Evolutionary conservation across 192 early-diverging fungal species (phyloP).

Genomic region (Geranomyces variabilis): DNA sequence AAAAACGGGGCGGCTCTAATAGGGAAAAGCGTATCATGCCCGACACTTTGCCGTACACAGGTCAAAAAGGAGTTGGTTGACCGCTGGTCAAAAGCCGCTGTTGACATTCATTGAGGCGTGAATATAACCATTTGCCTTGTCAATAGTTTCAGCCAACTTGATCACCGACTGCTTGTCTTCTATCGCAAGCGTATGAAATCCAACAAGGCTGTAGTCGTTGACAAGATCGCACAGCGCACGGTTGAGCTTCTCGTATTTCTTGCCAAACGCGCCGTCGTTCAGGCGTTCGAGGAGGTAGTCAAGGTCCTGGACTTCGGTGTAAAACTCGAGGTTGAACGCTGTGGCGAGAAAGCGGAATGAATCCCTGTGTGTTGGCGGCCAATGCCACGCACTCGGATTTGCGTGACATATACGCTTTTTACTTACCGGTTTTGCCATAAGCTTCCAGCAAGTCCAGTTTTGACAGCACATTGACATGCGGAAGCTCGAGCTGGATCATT

Average conservation of each 20-base stretch:
- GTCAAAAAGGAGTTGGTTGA: too few relatives aligned
- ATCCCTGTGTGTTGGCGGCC: too few relatives aligned
- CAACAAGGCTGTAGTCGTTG: conserved; percentile 89
- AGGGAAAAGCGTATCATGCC: too few relatives aligned
- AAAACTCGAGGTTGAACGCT: conserved; percentile 91
- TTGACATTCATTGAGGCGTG: neutral
- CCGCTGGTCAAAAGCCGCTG: too few relatives aligned
- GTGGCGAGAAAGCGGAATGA: neutral
- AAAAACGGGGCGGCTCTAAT: too few relatives aligned
- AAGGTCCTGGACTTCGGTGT: conserved; percentile 93
- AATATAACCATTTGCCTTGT: conserved; percentile 87
- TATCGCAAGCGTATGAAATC: conserved; percentile 85
- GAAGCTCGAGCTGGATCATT: conserved; percentile 62
- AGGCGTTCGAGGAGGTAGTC: conserved; percentile 77
- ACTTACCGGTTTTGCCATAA: conserved; percentile 65
- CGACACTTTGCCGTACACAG: too few relatives aligned
- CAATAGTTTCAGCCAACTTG: conserved; percentile 74
- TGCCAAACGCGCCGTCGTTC: conserved; percentile 65
- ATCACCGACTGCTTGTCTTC: conserved; percentile 85
- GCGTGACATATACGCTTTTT: neutral
- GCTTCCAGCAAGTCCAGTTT: conserved; percentile 63
- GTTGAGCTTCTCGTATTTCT: conserved; percentile 73
- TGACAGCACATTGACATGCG: conserved; percentile 59
- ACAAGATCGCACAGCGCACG: conserved; percentile 86
- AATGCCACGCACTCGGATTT: too few relatives aligned